phyloP scores from a whole-genome alignment of 257 asterid species.

The Primulina eburnea region DNA sequence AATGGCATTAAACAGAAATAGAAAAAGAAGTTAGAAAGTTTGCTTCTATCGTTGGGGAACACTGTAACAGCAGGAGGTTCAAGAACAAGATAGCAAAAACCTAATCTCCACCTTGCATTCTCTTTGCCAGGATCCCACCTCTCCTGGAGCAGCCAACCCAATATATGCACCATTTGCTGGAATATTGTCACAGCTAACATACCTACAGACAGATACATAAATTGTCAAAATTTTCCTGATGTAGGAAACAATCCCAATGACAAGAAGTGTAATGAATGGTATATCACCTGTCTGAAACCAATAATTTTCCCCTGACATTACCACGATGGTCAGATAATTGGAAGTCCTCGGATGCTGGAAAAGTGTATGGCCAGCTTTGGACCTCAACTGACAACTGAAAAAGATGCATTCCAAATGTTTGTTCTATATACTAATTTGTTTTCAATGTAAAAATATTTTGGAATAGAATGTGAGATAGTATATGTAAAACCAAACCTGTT shows the following conservation, averaged over 20 bases:
- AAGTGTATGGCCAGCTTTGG: constrained; percentile 75
- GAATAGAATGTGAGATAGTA: background rate
- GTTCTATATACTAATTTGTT: background rate
- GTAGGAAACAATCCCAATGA: constrained; percentile 1
- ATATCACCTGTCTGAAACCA: constrained; percentile 67
- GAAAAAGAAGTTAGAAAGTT: background rate
- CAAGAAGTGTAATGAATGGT: constrained; percentile 7
- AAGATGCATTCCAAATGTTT: background rate
- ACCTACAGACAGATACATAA: constrained; percentile 29
- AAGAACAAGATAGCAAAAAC: background rate
- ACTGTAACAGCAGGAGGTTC: background rate
- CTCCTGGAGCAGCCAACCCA: constrained; percentile 83
- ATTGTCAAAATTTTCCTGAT: background rate
- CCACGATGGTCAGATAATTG: constrained; percentile 63
- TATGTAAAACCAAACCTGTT: constrained; percentile 41
- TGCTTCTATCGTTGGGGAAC: background rate
- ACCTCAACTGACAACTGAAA: constrained; percentile 46
- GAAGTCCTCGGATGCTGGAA: constrained; percentile 77
- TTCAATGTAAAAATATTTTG: background rate
- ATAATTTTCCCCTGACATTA: constrained; percentile 52
- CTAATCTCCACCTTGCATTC: constrained; percentile 66
- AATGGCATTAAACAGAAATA: background rate
- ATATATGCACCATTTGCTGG: constrained; percentile 67
- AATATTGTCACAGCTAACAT: constrained; percentile 40
- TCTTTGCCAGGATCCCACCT: constrained; percentile 73